A percentile compares a stretch with the other conserved stretches of the same genome.
Evolutionary conservation across 1,284 basidiomycete genomes (phyloP).

Genomic region (Puccinia coronata): DNA sequence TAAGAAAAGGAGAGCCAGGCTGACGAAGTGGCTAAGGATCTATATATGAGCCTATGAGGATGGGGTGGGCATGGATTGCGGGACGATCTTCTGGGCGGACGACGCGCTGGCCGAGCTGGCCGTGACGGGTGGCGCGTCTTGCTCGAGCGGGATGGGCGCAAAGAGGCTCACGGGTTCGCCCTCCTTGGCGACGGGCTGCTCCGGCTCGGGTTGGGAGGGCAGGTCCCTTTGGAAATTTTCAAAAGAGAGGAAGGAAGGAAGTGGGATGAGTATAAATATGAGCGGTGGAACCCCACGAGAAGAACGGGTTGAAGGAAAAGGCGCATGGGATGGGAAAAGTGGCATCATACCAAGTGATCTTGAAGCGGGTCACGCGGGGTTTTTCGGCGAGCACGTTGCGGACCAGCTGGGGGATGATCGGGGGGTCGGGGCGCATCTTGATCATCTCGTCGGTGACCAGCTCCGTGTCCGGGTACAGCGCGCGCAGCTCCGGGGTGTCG

Average conservation of each 20-base stretch:
- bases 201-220: constrained; percentile 18
- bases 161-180: not conserved
- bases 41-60: not conserved
- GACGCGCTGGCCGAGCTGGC: not conserved
- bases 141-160: constrained; percentile 16
- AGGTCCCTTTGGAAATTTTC: not conserved
- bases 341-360: constrained; percentile 62
- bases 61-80: not conserved
- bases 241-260: too few species aligned
- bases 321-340: too few species aligned
- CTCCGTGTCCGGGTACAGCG: constrained; percentile 70
- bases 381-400: constrained; percentile 84
- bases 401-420: constrained; percentile 70
- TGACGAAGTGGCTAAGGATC: too few species aligned
- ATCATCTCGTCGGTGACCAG: constrained; percentile 59
- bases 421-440: constrained; percentile 53
- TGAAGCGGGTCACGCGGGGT: constrained; percentile 83
- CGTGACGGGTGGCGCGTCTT: constrained; percentile 19
- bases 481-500: constrained; percentile 85
- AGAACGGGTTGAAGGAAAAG: too few species aligned
- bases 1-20: too few species aligned
- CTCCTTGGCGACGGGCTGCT: constrained; percentile 1
- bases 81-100: constrained; percentile 6
- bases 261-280: too few species aligned
- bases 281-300: too few species aligned